phyloP scores from a whole-genome alignment of 805 yeast species.

The Vanderwaltozyma tropicalis region DNA sequence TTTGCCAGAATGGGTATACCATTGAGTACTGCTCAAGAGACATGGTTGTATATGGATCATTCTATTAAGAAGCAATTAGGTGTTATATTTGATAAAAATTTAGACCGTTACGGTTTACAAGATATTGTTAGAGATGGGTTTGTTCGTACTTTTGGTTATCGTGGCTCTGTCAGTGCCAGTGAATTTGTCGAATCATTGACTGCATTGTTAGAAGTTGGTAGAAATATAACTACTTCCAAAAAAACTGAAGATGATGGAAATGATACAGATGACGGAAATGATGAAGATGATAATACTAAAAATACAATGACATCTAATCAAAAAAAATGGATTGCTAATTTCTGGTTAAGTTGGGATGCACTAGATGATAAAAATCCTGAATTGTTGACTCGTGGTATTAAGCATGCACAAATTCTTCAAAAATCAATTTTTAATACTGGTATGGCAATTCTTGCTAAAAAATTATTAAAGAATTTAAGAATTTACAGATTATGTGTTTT shows the following conservation, averaged over 20 bases:
- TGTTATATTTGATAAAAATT: slow-evolving; percentile 54
- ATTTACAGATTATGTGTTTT: slow-evolving; percentile 79
- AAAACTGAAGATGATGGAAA: slow-evolving; percentile 21
- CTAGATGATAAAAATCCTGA: slow-evolving; percentile 35
- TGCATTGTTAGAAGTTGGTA: slow-evolving; percentile 70
- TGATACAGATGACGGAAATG: slow-evolving; percentile 23
- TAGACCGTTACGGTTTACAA: slow-evolving; percentile 69
- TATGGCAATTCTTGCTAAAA: slow-evolving; percentile 77
- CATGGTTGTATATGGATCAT: slow-evolving; percentile 85
- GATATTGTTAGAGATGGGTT: slow-evolving; percentile 82
- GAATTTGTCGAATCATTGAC: slow-evolving; percentile 86
- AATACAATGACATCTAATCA: slow-evolving; percentile 11
- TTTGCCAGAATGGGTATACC: slow-evolving; percentile 96
- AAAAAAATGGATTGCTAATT: slow-evolving; percentile 63
- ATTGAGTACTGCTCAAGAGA: slow-evolving; percentile 76
- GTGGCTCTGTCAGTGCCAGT: slow-evolving; percentile 81
- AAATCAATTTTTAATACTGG: slow-evolving; percentile 80
- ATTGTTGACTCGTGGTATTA: slow-evolving; percentile 44
- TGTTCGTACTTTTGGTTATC: slow-evolving; percentile 73
- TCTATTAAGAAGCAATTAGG: slow-evolving; percentile 65
- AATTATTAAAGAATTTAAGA: slow-evolving; percentile 65
- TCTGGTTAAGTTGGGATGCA: slow-evolving; percentile 63
- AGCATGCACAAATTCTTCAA: slow-evolving; percentile 74
- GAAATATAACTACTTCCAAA: slow-evolving; percentile 6
- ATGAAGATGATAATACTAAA: slow-evolving; percentile 6